These are phyloP conservation scores for Coniochaeta sp. DNA, from an alignment of 2,329 filamentous ascomycete species.

Conservation along the genomic window DNA sequence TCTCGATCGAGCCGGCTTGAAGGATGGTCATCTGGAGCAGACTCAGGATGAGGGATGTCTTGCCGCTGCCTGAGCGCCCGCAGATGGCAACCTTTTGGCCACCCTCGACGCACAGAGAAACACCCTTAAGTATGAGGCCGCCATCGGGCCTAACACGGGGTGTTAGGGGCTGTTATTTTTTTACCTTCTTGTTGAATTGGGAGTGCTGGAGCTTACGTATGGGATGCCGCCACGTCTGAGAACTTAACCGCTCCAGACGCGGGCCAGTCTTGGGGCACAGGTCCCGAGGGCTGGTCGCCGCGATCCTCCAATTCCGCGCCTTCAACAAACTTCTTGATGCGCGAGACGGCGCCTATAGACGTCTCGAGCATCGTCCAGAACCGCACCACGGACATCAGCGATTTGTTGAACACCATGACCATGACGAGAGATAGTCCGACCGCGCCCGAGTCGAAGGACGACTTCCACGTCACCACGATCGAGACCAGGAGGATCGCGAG, in stretches of 20 bases:
- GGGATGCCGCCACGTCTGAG: not conserved
- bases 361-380: constrained; percentile 8
- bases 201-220: not conserved
- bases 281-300: not conserved
- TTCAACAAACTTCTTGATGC: constrained; percentile 2
- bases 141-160: too few relatives aligned
- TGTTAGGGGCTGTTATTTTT: not conserved
- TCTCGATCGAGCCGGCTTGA: constrained; percentile 2
- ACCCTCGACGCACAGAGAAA: not conserved
- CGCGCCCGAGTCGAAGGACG: not conserved
- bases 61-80: not conserved
- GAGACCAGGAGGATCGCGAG: constrained; percentile 4
- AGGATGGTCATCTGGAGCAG: not conserved
- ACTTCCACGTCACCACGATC: not conserved
- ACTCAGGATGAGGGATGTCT: not conserved
- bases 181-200: too few relatives aligned
- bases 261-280: not conserved
- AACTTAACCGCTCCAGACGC: not conserved
- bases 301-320: not conserved
- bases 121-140: not conserved
- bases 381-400: constrained; percentile 1
- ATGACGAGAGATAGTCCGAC: not conserved
- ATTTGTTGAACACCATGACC: not conserved
- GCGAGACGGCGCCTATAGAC: constrained; percentile 7
- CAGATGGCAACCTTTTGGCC: not conserved